Conservation (phyloP, 2,329 filamentous ascomycete species). For the Sporothrix dimorphospora region DNA sequence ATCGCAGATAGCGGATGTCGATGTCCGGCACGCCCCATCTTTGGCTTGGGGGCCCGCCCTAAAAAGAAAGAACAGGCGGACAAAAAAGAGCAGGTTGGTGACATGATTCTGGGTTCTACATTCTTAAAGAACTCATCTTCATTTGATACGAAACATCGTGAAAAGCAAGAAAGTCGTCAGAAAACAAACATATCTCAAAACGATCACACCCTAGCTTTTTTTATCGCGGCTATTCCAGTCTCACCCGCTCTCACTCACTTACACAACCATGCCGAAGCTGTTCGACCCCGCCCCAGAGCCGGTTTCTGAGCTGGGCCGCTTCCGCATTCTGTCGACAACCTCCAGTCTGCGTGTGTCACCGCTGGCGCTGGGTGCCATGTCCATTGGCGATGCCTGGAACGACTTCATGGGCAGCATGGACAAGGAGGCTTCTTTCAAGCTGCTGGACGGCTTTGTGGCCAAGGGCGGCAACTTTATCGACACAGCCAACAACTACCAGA, state of each 20-base stretch:
- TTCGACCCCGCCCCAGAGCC: conserved; percentile 25
- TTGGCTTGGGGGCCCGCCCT: conserved; percentile 2
- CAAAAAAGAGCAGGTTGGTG: background rate
- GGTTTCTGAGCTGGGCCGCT: conserved; percentile 54
- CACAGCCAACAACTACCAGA: conserved; percentile 62
- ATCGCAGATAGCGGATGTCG: conserved; percentile 10
- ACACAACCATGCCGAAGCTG: conserved; percentile 21
- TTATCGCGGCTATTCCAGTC: background rate
- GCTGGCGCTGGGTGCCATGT: conserved; percentile 58
- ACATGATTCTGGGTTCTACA: background rate
- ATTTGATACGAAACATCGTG: background rate
- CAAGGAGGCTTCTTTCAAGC: conserved; percentile 36
- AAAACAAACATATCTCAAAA: background rate
- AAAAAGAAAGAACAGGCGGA: background rate
- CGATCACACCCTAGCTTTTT: background rate
- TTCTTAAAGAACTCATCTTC: background rate
- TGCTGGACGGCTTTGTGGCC: conserved; percentile 37
- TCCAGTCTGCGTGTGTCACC: conserved; percentile 57
- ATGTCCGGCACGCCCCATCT: conserved; percentile 4
- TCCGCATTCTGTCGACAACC: conserved; percentile 54
- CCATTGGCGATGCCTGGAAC: conserved; percentile 38
- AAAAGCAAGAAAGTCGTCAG: background rate
- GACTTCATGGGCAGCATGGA: conserved; percentile 34
- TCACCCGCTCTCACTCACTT: background rate
- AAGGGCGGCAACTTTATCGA: conserved; percentile 71